Percentiles rank a stretch among this genome's conserved stretches.
These are phyloP conservation scores for Candida caryicola DNA, from an alignment of 805 yeast species.

Conservation along the genomic window DNA sequence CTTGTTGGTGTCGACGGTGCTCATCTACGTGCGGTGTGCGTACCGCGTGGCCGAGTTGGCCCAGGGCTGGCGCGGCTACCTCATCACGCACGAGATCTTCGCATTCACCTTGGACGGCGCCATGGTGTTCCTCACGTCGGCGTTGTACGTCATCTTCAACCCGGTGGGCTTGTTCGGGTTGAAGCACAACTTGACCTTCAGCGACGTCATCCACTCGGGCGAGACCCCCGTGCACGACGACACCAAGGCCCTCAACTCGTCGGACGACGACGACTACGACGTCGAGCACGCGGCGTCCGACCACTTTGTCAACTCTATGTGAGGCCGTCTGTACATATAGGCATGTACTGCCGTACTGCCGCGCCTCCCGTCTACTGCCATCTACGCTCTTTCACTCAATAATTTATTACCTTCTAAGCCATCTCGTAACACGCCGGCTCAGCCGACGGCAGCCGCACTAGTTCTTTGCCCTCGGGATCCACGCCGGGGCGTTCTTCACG, in stretches of 20 bases:
- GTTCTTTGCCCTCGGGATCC: constrained; percentile 33
- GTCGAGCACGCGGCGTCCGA: no score
- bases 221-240: no score
- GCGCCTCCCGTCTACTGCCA: not conserved
- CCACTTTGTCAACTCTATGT: no score
- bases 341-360: not conserved
- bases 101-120: constrained; percentile 36
- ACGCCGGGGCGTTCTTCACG: constrained; percentile 36
- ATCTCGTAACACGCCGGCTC: not conserved
- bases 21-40: constrained; percentile 63
- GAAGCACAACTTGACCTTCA: not conserved
- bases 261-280: no score
- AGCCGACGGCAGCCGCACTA: not conserved
- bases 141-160: constrained; percentile 40
- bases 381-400: not conserved
- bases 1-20: constrained; percentile 46
- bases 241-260: no score
- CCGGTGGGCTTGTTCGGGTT: constrained; percentile 63
- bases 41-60: constrained; percentile 72
- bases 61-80: constrained; percentile 67
- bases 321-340: no score
- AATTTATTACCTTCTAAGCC: not conserved
- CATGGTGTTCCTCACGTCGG: constrained; percentile 24
- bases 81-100: constrained; percentile 49
- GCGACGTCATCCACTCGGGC: no score